These are phyloP conservation scores for Eucalyptus cladocalyx DNA, from an alignment of 345 rosid species.

Conservation along the genomic window DNA sequence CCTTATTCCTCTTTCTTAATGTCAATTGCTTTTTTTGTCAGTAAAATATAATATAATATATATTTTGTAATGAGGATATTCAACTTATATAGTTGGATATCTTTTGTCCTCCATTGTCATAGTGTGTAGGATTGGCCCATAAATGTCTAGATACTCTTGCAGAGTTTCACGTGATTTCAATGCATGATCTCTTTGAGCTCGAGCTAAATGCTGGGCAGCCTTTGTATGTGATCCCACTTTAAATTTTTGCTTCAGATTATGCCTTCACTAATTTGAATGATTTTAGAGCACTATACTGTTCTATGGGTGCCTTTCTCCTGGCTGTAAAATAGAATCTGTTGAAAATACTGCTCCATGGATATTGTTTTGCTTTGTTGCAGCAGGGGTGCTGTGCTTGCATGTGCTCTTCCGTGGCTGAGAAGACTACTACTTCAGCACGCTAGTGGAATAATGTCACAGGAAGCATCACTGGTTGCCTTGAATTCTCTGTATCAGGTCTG, in stretches of 20 bases:
- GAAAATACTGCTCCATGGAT: not conserved
- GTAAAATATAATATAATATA: not conserved
- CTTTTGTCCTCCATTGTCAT: not conserved
- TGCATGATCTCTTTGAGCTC: not conserved
- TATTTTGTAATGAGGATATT: not conserved
- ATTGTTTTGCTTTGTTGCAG: not conserved
- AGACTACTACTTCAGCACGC: slow-evolving; percentile 76
- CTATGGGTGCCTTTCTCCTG: not conserved
- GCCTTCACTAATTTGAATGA: not conserved
- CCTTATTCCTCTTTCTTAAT: not conserved
- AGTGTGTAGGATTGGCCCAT: not conserved
- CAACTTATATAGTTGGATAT: not conserved
- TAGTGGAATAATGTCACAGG: slow-evolving; percentile 78
- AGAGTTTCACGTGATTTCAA: not conserved
- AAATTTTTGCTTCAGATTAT: not conserved
- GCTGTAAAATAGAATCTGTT: not conserved
- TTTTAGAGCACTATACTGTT: not conserved
- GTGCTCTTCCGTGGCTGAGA: slow-evolving; percentile 88
- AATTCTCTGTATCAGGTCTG: slow-evolving; percentile 85
- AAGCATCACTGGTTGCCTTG: slow-evolving; percentile 53
- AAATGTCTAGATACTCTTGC: not conserved
- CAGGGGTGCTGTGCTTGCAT: slow-evolving; percentile 89
- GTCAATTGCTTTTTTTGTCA: not conserved
- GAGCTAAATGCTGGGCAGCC: not conserved
- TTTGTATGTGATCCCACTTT: not conserved